These are phyloP conservation scores for Leucocoprinus leucothites DNA, from an alignment of 768 basidiomycete genomes.

Conservation along the genomic window DNA sequence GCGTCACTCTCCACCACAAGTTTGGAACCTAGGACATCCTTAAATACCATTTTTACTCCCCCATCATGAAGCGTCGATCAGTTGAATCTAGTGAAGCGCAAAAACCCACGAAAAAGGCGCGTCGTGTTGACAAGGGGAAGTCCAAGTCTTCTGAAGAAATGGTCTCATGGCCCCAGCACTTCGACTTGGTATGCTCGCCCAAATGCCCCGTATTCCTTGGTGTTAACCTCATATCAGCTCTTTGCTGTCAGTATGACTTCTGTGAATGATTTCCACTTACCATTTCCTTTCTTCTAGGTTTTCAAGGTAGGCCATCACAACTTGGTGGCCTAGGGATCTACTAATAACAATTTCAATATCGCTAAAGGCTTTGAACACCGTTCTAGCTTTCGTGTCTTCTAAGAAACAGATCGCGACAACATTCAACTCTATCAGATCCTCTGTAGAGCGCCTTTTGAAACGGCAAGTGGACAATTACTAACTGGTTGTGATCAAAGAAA, in stretches of 20 bases:
- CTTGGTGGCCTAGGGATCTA: too few relatives aligned
- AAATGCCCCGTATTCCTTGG: not conserved
- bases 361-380: constrained; percentile 78
- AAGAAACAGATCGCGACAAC: constrained; percentile 79
- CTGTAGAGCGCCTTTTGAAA: constrained; percentile 79
- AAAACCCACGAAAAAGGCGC: not conserved
- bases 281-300: constrained; percentile 32
- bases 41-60: not conserved
- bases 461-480: constrained; percentile 40
- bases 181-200: constrained; percentile 43
- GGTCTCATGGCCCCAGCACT: constrained; percentile 59
- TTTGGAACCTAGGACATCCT: too few relatives aligned
- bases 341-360: not conserved
- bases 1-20: too few relatives aligned
- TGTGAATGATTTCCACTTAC: not conserved
- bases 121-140: not conserved
- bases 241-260: not conserved
- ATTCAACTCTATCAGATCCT: constrained; percentile 68
- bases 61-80: constrained; percentile 3
- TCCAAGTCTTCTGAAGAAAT: constrained; percentile 5
- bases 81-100: not conserved
- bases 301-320: constrained; percentile 71
- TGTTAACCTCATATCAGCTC: not conserved
- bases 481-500: not conserved
- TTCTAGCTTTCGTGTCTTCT: constrained; percentile 82